Conservation (phyloP, 257 asterid species). For the Nicotiana undulata region DNA sequence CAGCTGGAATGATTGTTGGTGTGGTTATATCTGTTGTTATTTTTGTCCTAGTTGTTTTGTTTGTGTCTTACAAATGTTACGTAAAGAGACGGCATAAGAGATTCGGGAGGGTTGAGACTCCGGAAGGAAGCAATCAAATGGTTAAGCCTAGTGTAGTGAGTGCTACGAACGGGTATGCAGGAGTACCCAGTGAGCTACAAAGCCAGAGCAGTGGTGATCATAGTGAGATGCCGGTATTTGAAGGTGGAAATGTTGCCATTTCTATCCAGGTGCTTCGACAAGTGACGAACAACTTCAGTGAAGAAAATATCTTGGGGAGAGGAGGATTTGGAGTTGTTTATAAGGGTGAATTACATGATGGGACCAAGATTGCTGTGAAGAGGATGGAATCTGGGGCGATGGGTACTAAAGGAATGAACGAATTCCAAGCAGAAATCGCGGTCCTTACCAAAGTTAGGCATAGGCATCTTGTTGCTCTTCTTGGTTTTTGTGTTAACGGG, state of each 20-base stretch:
- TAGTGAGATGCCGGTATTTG: slow-evolving; percentile 53
- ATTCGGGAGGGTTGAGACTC: slow-evolving; percentile 39
- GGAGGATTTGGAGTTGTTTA: slow-evolving; percentile 96
- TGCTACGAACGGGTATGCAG: slow-evolving; percentile 35
- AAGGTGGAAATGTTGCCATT: slow-evolving; percentile 72
- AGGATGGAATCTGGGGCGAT: slow-evolving; percentile 85
- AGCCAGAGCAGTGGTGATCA: slow-evolving; percentile 83
- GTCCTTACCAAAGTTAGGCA: slow-evolving; percentile 93
- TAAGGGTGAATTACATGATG: slow-evolving; percentile 84
- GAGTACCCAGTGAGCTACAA: slow-evolving; percentile 47
- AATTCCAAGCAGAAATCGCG: slow-evolving; percentile 87
- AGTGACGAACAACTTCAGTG: slow-evolving; percentile 72
- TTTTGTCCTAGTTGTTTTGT: slow-evolving; percentile 46
- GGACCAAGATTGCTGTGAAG: slow-evolving; percentile 89
- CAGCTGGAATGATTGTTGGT: slow-evolving; percentile 69
- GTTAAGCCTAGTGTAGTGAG: slow-evolving; percentile 24
- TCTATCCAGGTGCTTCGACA: slow-evolving; percentile 75
- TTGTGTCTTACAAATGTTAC: slow-evolving; percentile 66
- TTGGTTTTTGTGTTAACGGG: slow-evolving; percentile 78
- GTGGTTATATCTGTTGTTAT: slow-evolving; percentile 52
- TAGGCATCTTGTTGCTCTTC: slow-evolving; percentile 90
- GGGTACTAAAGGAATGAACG: slow-evolving; percentile 88
- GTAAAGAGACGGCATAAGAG: slow-evolving; percentile 42
- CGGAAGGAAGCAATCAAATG: slow-evolving; percentile 54
- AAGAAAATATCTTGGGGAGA: slow-evolving; percentile 61